A percentile compares a stretch with the other conserved stretches of the same genome.
Evolutionary conservation across 2,329 filamentous ascomycete species (phyloP).

Genomic region (Paradendryphiella salina): DNA sequence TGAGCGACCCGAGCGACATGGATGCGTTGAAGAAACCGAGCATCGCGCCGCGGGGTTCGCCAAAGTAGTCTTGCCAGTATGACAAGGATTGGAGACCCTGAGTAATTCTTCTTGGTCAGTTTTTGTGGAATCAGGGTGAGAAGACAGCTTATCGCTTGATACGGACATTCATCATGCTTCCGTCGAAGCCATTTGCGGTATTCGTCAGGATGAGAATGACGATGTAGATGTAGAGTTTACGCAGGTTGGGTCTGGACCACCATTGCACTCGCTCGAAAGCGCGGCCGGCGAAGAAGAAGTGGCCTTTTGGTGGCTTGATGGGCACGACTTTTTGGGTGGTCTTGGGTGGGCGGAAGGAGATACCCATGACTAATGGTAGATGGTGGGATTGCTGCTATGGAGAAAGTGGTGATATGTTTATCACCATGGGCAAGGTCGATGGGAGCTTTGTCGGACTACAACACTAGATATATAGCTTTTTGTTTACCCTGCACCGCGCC

Average conservation of each 20-base stretch:
- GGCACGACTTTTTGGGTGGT: constrained; percentile 16
- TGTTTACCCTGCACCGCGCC: neutral
- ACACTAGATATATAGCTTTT: neutral
- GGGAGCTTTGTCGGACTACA: neutral
- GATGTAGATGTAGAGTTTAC: constrained; percentile 17
- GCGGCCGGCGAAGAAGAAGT: constrained; percentile 22
- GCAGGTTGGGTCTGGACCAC: constrained; percentile 16
- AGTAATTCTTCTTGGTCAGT: constrained; percentile 8
- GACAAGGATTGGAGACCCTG: constrained; percentile 33
- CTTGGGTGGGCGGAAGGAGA: constrained; percentile 11
- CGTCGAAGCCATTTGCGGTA: constrained; percentile 52
- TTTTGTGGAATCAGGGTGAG: neutral
- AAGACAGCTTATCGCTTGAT: neutral
- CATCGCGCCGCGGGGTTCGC: constrained; percentile 28
- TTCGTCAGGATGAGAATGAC: constrained; percentile 16
- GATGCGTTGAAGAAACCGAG: constrained; percentile 33
- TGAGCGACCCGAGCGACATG: constrained; percentile 22
- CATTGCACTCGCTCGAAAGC: constrained; percentile 13
- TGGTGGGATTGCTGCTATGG: neutral
- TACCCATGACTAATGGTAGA: constrained; percentile 4
- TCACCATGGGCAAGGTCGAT: neutral
- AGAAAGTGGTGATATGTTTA: neutral
- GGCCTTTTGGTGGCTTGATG: constrained; percentile 19
- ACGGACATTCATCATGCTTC: constrained; percentile 47
- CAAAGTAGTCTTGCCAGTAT: constrained; percentile 30